Conservation (phyloP, 2,329 filamentous ascomycete genomes). For the Pestalotiopsis sp. region DNA sequence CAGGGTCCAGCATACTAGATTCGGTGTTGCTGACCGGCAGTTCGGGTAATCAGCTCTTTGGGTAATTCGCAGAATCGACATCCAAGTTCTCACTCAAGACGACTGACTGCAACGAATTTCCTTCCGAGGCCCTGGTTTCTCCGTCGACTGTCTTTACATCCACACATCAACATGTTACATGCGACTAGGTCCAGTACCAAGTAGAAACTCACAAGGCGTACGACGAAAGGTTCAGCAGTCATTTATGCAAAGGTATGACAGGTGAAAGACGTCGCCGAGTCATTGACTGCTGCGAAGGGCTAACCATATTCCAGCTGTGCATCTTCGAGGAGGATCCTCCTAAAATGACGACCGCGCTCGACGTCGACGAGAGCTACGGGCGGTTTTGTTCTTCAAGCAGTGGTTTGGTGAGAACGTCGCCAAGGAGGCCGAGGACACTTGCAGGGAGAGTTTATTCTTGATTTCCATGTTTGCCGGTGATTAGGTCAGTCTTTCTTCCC, state of each 20-base stretch:
- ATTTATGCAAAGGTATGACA: background rate
- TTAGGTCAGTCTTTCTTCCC: background rate
- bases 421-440: background rate
- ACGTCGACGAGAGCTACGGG: background rate
- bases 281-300: background rate
- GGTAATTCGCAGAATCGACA: background rate
- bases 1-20: background rate
- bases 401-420: background rate
- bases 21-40: background rate
- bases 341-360: background rate
- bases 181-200: background rate
- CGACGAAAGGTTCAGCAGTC: background rate
- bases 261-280: background rate
- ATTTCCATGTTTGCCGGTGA: slow-evolving; percentile 1
- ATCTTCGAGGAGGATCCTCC: background rate
- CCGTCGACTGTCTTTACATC: background rate
- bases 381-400: background rate
- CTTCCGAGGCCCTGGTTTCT: background rate
- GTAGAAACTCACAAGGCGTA: background rate
- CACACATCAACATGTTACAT: background rate
- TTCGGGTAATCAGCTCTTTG: background rate
- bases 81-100: background rate
- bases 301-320: background rate
- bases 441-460: background rate
- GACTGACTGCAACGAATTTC: background rate